phyloP scores from a whole-genome alignment of 2,329 filamentous ascomycete genomes.

The Stachybotrys elegans region DNA sequence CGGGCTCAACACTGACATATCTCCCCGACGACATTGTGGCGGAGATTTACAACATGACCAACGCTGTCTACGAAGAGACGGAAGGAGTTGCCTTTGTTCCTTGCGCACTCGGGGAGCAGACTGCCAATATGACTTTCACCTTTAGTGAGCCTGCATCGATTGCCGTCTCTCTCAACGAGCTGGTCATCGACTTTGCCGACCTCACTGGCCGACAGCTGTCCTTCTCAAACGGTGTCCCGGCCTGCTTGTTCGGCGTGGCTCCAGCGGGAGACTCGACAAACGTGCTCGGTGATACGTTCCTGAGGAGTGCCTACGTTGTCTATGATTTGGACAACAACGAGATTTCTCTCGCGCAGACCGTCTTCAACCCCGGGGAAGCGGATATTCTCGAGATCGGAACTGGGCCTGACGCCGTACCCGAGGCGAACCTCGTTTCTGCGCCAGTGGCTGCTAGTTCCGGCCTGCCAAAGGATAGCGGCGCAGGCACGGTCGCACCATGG shows the following conservation, averaged over 20 bases:
- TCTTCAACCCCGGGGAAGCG: constrained; percentile 45
- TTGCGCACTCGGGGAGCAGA: constrained; percentile 42
- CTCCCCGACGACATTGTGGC: constrained; percentile 52
- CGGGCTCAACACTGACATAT: constrained; percentile 63
- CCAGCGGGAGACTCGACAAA: constrained; percentile 50
- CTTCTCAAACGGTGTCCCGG: constrained; percentile 47
- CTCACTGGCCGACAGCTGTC: constrained; percentile 40
- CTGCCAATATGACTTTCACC: constrained; percentile 40
- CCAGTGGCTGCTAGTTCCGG: constrained; percentile 45
- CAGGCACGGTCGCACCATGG: too few relatives aligned
- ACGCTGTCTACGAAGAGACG: constrained; percentile 50
- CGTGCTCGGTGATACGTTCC: constrained; percentile 69
- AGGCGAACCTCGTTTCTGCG: constrained; percentile 44
- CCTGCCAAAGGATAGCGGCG: constrained; percentile 16
- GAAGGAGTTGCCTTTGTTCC: constrained; percentile 57
- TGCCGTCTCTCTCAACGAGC: constrained; percentile 51
- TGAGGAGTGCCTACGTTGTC: constrained; percentile 70
- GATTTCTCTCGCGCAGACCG: constrained; percentile 65
- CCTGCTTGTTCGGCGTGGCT: constrained; percentile 65
- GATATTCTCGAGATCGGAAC: constrained; percentile 51
- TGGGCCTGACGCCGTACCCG: constrained; percentile 45
- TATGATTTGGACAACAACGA: constrained; percentile 69
- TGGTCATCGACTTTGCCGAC: constrained; percentile 49
- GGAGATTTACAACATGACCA: constrained; percentile 52
- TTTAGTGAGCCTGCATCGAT: constrained; percentile 49